These are phyloP conservation scores for Colletotrichum karsti DNA, from an alignment of 2,329 filamentous ascomycete genomes.

Conservation along the genomic window DNA sequence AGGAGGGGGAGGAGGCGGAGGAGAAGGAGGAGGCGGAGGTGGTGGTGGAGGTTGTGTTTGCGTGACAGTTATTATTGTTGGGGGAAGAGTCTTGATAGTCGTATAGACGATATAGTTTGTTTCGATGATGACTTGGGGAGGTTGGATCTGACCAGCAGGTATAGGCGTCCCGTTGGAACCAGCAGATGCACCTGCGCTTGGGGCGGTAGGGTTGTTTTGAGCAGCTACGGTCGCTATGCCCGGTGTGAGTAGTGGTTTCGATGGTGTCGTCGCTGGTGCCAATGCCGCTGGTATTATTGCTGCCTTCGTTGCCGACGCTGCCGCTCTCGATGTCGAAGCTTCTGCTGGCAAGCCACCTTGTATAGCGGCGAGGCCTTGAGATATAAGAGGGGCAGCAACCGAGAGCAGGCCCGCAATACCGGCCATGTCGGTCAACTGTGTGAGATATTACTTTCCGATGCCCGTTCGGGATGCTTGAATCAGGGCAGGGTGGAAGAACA, in stretches of 20 bases:
- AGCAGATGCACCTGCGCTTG: neutral
- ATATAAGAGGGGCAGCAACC: neutral
- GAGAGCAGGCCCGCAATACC: neutral
- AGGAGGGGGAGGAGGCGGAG: neutral
- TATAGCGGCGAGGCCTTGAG: neutral
- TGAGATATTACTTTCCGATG: neutral
- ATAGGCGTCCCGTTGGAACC: neutral
- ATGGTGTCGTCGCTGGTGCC: neutral
- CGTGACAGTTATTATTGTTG: conserved; percentile 4
- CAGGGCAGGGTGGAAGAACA: neutral
- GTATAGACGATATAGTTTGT: conserved; percentile 12
- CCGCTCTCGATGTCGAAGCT: neutral
- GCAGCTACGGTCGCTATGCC: neutral
- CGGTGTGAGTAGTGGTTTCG: neutral
- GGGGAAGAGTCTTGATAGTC: neutral
- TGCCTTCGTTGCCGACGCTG: neutral
- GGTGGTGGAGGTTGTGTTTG: neutral
- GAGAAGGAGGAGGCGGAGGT: neutral
- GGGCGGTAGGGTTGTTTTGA: neutral
- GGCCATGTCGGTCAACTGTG: conserved; percentile 6
- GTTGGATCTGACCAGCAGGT: neutral
- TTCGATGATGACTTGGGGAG: conserved; percentile 13
- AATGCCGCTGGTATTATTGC: neutral
- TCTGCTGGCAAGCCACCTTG: neutral
- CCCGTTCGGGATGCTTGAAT: neutral